Evolutionary conservation across 495 filamentous ascomycete genomes (phyloP).

Genomic region (Umbilicaria muhlenbergii): DNA sequence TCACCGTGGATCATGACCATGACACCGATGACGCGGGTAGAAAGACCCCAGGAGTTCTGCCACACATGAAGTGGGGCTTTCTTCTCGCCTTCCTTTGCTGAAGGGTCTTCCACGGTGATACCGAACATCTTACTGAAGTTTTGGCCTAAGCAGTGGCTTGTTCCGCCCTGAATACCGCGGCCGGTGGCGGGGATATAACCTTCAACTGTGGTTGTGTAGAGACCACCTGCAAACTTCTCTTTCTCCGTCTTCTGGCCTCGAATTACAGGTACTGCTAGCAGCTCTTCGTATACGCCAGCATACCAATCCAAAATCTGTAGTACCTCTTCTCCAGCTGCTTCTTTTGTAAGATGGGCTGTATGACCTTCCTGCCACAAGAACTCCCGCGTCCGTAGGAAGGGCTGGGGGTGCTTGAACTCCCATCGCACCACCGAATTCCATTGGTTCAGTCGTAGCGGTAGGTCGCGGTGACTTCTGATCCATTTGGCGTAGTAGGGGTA

Average conservation of each 20-base stretch:
- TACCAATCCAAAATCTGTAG: conserved; percentile 88
- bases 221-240: conserved; percentile 92
- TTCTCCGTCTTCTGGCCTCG: conserved; percentile 77
- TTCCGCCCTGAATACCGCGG: conserved; percentile 90
- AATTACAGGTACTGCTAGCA: conserved; percentile 87
- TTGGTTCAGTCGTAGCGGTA: conserved; percentile 85
- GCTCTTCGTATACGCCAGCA: conserved; percentile 73
- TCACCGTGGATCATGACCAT: conserved; percentile 98
- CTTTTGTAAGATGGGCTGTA: conserved; percentile 77
- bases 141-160: conserved; percentile 85
- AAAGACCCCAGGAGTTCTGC: conserved; percentile 98
- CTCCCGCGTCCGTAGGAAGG: conserved; percentile 82
- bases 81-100: conserved; percentile 55
- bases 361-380: conserved; percentile 99
- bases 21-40: conserved; percentile 86
- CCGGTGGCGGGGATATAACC: conserved; percentile 82
- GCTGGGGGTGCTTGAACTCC: conserved; percentile 97
- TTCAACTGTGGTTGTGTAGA: conserved; percentile 90
- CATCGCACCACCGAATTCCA: conserved; percentile 97
- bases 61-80: conserved; percentile 63
- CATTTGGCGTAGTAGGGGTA: conserved; percentile 93
- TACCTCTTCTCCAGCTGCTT: conserved; percentile 68
- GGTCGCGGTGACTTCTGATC: conserved; percentile 87
- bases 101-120: conserved; percentile 89
- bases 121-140: conserved; percentile 99